phyloP scores from a whole-genome alignment of 129 eudicot genomes.

The Centaurea solstitialis region DNA sequence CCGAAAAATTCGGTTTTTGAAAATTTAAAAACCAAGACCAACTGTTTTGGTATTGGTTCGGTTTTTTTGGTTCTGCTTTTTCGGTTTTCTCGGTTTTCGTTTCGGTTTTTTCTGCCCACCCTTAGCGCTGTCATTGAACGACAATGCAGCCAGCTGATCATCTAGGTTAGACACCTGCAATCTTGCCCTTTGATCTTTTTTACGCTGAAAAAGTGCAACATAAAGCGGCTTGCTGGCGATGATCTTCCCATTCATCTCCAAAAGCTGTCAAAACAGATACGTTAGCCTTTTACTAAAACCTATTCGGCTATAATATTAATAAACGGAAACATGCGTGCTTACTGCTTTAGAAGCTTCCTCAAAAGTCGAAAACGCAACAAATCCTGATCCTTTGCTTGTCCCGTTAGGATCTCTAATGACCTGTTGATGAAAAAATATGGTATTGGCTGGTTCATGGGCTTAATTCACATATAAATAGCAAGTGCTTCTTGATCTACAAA shows the following conservation, averaged over 20 bases:
- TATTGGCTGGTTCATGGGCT: not conserved
- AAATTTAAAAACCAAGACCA: too few relatives aligned
- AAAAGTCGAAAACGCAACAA: slow-evolving; percentile 85
- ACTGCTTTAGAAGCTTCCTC: slow-evolving; percentile 97
- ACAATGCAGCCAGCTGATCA: too few relatives aligned
- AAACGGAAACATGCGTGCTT: slow-evolving; percentile 30
- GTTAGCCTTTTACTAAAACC: not conserved
- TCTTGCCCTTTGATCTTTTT: slow-evolving; percentile 92
- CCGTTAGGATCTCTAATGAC: slow-evolving; percentile 91
- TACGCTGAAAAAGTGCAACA: slow-evolving; percentile 84
- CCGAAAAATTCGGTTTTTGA: too few relatives aligned
- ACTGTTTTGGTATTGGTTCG: too few relatives aligned
- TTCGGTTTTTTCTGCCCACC: too few relatives aligned
- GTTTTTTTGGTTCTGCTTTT: too few relatives aligned
- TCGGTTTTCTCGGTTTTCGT: too few relatives aligned
- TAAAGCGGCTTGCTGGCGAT: slow-evolving; percentile 84
- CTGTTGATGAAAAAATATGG: slow-evolving; percentile 29
- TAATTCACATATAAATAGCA: not conserved
- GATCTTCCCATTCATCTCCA: slow-evolving; percentile 93
- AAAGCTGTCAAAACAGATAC: slow-evolving; percentile 44
- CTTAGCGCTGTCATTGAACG: too few relatives aligned
- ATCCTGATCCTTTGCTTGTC: slow-evolving; percentile 81
- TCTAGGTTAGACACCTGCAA: slow-evolving; percentile 94
- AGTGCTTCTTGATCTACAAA: slow-evolving; percentile 20
- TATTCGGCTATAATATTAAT: not conserved